Evolutionary conservation across 2,329 filamentous ascomycete genomes (phyloP), one percentile per base, ranked within the genome.

Genomic region (Elsinoe necatrix): DNA sequence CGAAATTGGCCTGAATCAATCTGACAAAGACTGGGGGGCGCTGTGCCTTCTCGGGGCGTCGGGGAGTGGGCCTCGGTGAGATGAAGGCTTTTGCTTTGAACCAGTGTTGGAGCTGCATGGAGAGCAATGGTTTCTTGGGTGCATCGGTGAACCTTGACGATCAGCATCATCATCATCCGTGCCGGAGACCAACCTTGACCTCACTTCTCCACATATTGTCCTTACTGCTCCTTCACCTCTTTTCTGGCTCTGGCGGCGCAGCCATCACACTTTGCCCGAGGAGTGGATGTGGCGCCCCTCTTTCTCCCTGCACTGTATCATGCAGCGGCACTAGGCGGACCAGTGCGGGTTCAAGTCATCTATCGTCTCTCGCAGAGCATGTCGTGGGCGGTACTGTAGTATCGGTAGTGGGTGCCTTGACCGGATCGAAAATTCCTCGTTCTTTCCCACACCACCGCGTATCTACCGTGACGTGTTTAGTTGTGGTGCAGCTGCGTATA

Each of bases 11-110:
- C 45, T 31, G 27, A 31, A 31, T 50, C 45, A 50, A 50, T 50
- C 45, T 50, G 45, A 25, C 45, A 31, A 45, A 25, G 41, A 21
- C 41, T 9, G 16, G 34, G 16, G 34, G 27, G 14, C 34, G 12
- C 34, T 12, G 9, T 37, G 34, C 34, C 12, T 14, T 31, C 25
- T 50, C 45, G 45, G 45, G 25, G 25, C 45, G 23, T 34, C 27
- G 45, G 45, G 45, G 45, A 50, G 45, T 50, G 45, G 45, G 45
- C 45, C 45, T 50, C 45, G 45, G 25, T 18, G 45, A 50, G 45
- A 50, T 50, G 45, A 34, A 50, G 45, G 25, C 41, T 25, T 25
- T 50, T 31, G 23, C 11, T 5, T 14, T 50, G 25, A 50, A 31
- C 45, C 45, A 50, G 18, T 31, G 27, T 31, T 50, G 25, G 45